A percentile compares a stretch with the other conserved stretches of the same genome.
Conservation (phyloP, 2,329 filamentous ascomycete genomes). For the Elsinoe fawcettii region DNA sequence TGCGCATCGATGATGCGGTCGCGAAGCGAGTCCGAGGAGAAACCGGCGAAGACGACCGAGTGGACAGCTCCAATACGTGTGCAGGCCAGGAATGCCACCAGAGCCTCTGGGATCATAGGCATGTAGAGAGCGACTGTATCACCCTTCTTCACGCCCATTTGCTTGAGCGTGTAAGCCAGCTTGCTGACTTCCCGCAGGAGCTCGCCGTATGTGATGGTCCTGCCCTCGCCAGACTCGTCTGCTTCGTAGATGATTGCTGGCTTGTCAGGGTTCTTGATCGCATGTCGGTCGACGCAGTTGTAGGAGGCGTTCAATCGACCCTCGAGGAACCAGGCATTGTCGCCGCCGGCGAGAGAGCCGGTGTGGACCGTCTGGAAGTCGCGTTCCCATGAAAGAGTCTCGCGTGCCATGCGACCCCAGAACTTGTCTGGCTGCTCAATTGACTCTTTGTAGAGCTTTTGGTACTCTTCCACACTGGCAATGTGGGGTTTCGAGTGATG, state of each 20-base stretch:
- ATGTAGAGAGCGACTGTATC: slow-evolving; percentile 96
- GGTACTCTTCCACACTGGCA: slow-evolving; percentile 53
- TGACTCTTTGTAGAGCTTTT: slow-evolving; percentile 66
- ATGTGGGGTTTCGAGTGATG: slow-evolving; percentile 54
- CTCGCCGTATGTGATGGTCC: slow-evolving; percentile 86
- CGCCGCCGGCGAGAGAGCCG: slow-evolving; percentile 69
- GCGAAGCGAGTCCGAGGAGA: slow-evolving; percentile 90
- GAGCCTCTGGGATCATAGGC: slow-evolving; percentile 95
- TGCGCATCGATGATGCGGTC: slow-evolving; percentile 89
- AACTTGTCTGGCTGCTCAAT: slow-evolving; percentile 84
- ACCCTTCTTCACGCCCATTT: slow-evolving; percentile 94
- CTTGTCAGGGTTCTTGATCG: slow-evolving; percentile 86
- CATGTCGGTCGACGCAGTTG: slow-evolving; percentile 96
- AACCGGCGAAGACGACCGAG: slow-evolving; percentile 95
- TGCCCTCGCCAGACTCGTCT: slow-evolving; percentile 79
- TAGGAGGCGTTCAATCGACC: slow-evolving; percentile 90
- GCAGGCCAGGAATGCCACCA: slow-evolving; percentile 86
- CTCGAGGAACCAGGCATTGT: slow-evolving; percentile 91
- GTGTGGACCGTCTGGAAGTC: slow-evolving; percentile 86
- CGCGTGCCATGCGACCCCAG: slow-evolving; percentile 78
- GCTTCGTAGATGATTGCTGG: slow-evolving; percentile 98
- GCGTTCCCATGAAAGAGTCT: slow-evolving; percentile 80
- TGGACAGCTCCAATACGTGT: slow-evolving; percentile 89
- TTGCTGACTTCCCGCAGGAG: slow-evolving; percentile 85
- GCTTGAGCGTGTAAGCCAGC: slow-evolving; percentile 78